Conservation (phyloP, 2,329 filamentous ascomycete genomes). For the Sarocladiaceae sp. region DNA sequence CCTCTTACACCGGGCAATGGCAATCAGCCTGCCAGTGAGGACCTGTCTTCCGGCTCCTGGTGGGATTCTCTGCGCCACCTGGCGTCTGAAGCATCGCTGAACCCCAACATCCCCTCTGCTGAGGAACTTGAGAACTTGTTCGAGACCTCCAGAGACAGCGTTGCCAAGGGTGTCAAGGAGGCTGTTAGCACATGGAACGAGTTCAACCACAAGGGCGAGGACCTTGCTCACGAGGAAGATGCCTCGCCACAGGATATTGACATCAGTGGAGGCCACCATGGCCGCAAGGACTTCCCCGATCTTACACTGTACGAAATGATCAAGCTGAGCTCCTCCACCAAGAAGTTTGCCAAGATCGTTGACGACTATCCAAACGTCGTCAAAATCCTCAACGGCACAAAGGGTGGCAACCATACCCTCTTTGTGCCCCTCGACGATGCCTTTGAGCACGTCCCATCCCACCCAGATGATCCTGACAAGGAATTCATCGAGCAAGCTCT, state of each 20-base stretch:
- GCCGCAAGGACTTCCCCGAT: slow-evolving; percentile 42
- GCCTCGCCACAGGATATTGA: not conserved
- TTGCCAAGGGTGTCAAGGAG: not conserved
- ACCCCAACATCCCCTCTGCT: not conserved
- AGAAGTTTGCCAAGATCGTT: slow-evolving; percentile 69
- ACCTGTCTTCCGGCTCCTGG: slow-evolving; percentile 46
- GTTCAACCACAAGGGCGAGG: not conserved
- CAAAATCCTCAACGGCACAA: slow-evolving; percentile 61
- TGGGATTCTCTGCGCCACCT: slow-evolving; percentile 3
- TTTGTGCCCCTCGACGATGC: slow-evolving; percentile 75
- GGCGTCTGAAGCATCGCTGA: slow-evolving; percentile 1
- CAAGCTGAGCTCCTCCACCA: slow-evolving; percentile 67
- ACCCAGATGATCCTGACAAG: slow-evolving; percentile 56
- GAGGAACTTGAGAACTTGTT: slow-evolving; percentile 5
- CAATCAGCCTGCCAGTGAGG: no score
- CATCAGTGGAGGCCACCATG: slow-evolving; percentile 1
- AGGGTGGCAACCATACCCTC: slow-evolving; percentile 59
- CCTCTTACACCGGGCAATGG: no score
- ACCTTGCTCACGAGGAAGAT: slow-evolving; percentile 9
- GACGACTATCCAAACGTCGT: slow-evolving; percentile 67
- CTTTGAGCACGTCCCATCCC: slow-evolving; percentile 55
- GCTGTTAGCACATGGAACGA: no score
- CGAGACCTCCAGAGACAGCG: slow-evolving; percentile 1
- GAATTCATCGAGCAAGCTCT: slow-evolving; percentile 64
- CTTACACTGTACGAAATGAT: slow-evolving; percentile 77